Conservation (phyloP, 176 grass and related monocot genomes). For the Miscanthus lutarioriparius region DNA sequence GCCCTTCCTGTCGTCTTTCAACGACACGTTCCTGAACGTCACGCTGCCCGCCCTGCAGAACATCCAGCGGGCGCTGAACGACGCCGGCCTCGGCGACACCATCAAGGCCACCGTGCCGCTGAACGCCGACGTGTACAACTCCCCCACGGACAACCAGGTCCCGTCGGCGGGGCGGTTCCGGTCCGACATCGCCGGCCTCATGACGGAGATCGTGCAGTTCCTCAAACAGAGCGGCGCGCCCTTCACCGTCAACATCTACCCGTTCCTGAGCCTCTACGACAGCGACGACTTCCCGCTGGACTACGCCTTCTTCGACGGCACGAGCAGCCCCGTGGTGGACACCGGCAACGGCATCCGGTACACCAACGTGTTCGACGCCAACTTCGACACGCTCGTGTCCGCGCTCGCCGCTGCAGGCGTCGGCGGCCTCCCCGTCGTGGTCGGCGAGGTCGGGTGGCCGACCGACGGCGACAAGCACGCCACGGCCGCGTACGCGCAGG, state of each 20-base stretch:
- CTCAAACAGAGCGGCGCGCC: conserved; percentile 67
- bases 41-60: conserved; percentile 78
- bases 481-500: conserved; percentile 40
- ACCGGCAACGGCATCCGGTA: conserved; percentile 30
- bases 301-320: conserved; percentile 84
- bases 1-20: conserved; percentile 70
- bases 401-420: conserved; percentile 39
- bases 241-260: conserved; percentile 90
- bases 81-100: conserved; percentile 55
- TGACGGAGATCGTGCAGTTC: conserved; percentile 80
- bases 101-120: conserved; percentile 81
- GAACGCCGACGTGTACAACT: conserved; percentile 81
- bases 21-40: conserved; percentile 73
- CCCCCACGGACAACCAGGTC: not conserved
- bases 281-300: conserved; percentile 64
- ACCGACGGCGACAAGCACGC: conserved; percentile 69
- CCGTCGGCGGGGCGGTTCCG: conserved; percentile 73
- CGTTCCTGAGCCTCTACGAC: conserved; percentile 71
- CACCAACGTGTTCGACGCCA: conserved; percentile 87
- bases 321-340: conserved; percentile 51
- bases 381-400: conserved; percentile 70
- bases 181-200: conserved; percentile 44
- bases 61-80: conserved; percentile 72
- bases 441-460: conserved; percentile 83
- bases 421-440: conserved; percentile 50